Conservation (phyloP, 805 yeast species). For the Lachancea meyersii region DNA sequence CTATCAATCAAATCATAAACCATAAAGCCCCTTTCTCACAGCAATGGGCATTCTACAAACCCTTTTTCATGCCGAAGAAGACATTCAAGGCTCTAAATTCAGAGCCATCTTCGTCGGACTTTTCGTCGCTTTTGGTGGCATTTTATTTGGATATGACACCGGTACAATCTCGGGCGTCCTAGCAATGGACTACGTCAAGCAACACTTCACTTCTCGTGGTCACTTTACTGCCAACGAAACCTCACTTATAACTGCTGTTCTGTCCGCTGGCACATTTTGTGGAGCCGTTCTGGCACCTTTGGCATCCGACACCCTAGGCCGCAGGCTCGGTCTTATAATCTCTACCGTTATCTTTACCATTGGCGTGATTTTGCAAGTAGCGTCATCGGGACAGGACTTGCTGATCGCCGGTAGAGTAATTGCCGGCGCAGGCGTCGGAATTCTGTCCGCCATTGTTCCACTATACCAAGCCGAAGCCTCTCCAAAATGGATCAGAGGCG, state of each 20-base stretch:
- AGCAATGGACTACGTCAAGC: slow-evolving; percentile 1
- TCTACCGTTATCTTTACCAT: background rate
- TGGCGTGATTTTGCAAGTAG: background rate
- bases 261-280: background rate
- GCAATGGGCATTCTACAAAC: background rate
- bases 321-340: background rate
- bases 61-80: slow-evolving; percentile 1
- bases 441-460: background rate
- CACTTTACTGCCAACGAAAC: slow-evolving; percentile 1
- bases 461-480: background rate
- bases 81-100: slow-evolving; percentile 1
- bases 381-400: background rate
- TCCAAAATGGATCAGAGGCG: background rate
- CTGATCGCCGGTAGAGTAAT: background rate
- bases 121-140: background rate
- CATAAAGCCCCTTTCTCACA: background rate
- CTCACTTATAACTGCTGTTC: background rate
- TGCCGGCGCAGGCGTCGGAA: background rate
- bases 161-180: background rate
- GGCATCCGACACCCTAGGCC: background rate
- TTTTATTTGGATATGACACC: background rate
- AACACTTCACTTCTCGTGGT: slow-evolving; percentile 1
- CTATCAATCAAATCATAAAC: background rate
- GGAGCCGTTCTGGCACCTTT: background rate
- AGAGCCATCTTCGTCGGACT: slow-evolving; percentile 1